Base-by-base conservation (phyloP, 2,329 filamentous ascomycete species). In the Fusarium pseudocircinatum region DNA sequence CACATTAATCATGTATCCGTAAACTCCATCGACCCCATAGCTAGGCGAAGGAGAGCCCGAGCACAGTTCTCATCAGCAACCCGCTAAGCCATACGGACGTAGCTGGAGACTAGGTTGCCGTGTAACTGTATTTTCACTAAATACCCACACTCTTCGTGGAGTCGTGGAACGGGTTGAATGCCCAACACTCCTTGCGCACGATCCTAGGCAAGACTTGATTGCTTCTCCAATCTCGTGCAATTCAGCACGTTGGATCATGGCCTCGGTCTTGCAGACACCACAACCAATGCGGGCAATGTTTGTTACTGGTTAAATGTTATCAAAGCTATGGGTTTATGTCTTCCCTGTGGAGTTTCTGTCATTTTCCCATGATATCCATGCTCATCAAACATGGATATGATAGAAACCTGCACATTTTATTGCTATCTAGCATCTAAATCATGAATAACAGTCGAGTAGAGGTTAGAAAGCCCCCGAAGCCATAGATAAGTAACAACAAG, bases 331-430 rank as follows among this genome's bases (percentile, higher is more conserved):
- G 40, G n/a, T 2, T 18, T 40, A 16, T 44, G 15, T 52, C 44
- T 24, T 26, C 34, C n/a, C n/a, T 13, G 13, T 7, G 26, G 5
- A 4, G 26, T 15, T 9, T 11, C 26, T 14, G 26, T 28, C 6
- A 24, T 32, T 16, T 44, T 15, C 14, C 12, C 15, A 4, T 8
- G 22, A 9, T 12, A 32, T 49, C 28, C 15, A n/a, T 14, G 4
- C 2, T 13, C 7, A 5, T 32, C 0, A 16, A 18, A 18, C 2
- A 14, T 14, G 11, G 11, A 18, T 2, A 3, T 2, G 2, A 3
- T 1, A n/a, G 22, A n/a, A 32, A 7, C 28, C 7, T n/a, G 18
- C 12, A 16, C 9, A 22, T 28, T 36, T 3, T 13, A 39, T 14
- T 18, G 18, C 3, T n/a, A 7, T 37, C 5, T 28, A 16, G 34